Evolutionary conservation across 164 flowering plant species (phyloP).

Genomic region (Chimonanthus praecox): DNA sequence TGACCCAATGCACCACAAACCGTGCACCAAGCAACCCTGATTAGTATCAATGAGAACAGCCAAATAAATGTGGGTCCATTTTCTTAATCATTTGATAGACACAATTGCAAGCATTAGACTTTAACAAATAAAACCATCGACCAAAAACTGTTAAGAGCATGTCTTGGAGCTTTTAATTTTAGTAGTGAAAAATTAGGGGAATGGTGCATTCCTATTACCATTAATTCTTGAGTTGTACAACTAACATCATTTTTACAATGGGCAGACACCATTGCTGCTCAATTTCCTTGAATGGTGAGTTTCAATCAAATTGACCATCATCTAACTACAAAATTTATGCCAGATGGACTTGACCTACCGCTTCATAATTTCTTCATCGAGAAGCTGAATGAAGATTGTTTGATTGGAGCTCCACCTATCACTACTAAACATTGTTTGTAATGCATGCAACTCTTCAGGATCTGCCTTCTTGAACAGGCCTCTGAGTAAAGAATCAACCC

Average conservation of each 20-base stretch:
- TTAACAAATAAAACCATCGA: too few species aligned
- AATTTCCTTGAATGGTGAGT: neutral
- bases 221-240: too few species aligned
- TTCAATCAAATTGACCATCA: neutral
- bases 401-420: neutral
- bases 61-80: too few species aligned
- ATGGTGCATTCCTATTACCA: neutral
- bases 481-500: constrained; percentile 26
- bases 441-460: constrained; percentile 49
- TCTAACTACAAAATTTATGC: neutral
- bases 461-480: constrained; percentile 65
- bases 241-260: neutral
- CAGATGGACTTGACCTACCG: neutral
- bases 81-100: too few species aligned
- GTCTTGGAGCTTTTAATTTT: too few species aligned
- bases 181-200: neutral
- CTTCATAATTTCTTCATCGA: constrained; percentile 1
- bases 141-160: too few species aligned
- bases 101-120: too few species aligned
- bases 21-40: too few species aligned
- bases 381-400: neutral
- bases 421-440: constrained; percentile 19
- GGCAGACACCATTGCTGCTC: neutral
- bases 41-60: too few species aligned
- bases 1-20: too few species aligned